phyloP scores from a whole-genome alignment of 202 grass and related monocot genomes.

The Alloteropsis angusta region DNA sequence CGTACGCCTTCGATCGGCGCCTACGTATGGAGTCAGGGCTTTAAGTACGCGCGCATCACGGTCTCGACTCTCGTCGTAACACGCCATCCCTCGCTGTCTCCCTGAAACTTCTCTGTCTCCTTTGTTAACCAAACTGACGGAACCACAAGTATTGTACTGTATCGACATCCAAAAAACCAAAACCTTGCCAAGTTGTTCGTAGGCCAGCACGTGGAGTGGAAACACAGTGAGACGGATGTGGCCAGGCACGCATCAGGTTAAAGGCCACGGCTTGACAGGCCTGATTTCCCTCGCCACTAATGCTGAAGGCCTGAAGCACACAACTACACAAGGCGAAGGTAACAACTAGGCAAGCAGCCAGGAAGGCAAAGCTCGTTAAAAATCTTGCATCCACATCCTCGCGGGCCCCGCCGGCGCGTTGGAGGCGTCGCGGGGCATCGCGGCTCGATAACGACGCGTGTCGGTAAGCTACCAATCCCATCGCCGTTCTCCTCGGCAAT shows the following conservation, averaged over 20 bases:
- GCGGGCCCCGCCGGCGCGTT: conserved; percentile 3
- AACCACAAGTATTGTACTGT: background rate
- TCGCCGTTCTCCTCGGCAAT: background rate
- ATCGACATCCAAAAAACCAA: background rate
- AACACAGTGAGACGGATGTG: background rate
- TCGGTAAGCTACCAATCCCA: conserved; percentile 11
- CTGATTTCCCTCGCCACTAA: background rate
- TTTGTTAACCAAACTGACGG: background rate
- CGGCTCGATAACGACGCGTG: conserved; percentile 25
- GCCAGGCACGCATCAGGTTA: background rate
- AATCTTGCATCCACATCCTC: conserved; percentile 29
- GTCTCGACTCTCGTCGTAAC: background rate
- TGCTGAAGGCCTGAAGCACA: background rate
- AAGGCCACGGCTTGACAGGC: background rate
- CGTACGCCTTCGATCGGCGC: background rate
- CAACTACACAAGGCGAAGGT: background rate
- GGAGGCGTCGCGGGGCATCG: conserved; percentile 7
- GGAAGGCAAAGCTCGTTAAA: background rate
- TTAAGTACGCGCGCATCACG: background rate
- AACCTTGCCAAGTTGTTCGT: background rate
- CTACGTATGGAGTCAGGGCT: background rate
- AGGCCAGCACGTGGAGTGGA: background rate
- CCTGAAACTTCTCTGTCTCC: background rate
- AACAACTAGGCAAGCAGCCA: background rate
- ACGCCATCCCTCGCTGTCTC: background rate